Evolutionary conservation across 2,329 filamentous ascomycete species (phyloP), one percentile per base, ranked within the genome.

Genomic region (Neurospora crassa): DNA sequence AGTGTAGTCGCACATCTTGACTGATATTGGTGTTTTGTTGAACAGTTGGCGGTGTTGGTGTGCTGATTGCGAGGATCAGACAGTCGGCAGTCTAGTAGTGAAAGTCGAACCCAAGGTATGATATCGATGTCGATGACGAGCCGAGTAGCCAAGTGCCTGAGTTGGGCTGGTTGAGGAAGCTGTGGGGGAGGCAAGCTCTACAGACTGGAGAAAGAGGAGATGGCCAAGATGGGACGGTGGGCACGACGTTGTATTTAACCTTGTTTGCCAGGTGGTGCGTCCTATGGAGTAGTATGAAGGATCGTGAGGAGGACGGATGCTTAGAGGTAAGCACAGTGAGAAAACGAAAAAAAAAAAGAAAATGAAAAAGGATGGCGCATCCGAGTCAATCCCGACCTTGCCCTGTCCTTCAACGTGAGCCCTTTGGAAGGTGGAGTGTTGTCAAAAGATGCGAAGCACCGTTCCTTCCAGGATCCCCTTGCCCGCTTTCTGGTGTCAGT

Each of bases 1-100:
- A 70, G 84, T 85, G 76, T 84, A 85, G 78, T 85, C 84, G 79
- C 84, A 85, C 84, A 85, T 85, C 73, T 72, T 81, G 72, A 47
- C 34, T 34, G 43, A 34, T n/a, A 12, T 34, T 42, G 70, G 45
- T 68, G 63, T 42, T 37, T 41, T 12, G 59, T 69, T 43, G 7
- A 24, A 20, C 12, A 43, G 43, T 29, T 40, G 24, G 20, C 41
- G 18, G 37, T 18, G 47, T 20, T 63, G 67, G 68, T 8, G 37
- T 14, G 29, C 11, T 40, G 69, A 34, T 14, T 4, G 67, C 20
- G 42, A 43, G 24, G 69, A 37, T n/a, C n/a, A 53, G 68, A 42
- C 42, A 24, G 40, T n/a, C n/a, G 63, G 18, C 40, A 10, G 40
- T 68, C n/a, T 37, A 67, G 45, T 37, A 67, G 45, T 67, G 63